phyloP scores from a whole-genome alignment of 108 stramenopile species.

The Pseudonitzschia pungens region DNA sequence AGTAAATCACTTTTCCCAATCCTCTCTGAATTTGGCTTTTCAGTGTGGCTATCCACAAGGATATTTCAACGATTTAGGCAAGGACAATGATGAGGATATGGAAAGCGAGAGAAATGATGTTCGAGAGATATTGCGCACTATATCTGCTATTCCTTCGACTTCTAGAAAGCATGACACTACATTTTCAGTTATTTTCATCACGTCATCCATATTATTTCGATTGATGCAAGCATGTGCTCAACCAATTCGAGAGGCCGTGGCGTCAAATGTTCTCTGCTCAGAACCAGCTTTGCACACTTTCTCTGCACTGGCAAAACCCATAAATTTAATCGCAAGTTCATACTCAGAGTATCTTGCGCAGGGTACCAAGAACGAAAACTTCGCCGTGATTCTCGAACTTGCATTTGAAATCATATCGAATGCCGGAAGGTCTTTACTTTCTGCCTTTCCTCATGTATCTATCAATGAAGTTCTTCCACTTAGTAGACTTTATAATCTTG shows the following conservation, averaged over 20 bases:
- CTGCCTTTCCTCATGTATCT: conserved; percentile 15
- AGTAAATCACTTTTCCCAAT: conserved; percentile 43
- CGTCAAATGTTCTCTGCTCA: conserved; percentile 30
- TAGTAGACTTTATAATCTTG: conserved; percentile 62
- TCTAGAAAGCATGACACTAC: neutral
- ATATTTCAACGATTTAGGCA: conserved; percentile 64
- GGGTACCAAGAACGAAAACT: neutral
- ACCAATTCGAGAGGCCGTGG: conserved; percentile 23
- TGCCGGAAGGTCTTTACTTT: conserved; percentile 23
- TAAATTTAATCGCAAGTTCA: conserved; percentile 43
- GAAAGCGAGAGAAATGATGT: conserved; percentile 84
- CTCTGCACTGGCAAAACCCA: conserved; percentile 74
- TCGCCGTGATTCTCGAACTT: conserved; percentile 5
- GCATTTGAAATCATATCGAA: conserved; percentile 22
- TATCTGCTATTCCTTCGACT: conserved; percentile 30
- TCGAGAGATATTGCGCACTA: conserved; percentile 70
- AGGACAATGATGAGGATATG: conserved; percentile 72
- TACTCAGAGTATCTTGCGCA: neutral
- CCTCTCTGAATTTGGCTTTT: conserved; percentile 54
- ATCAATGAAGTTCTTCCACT: conserved; percentile 48
- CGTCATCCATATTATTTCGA: conserved; percentile 19
- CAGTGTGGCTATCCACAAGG: conserved; percentile 65
- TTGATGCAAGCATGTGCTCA: conserved; percentile 27
- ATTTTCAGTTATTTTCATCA: neutral
- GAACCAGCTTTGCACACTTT: conserved; percentile 72